phyloP scores from a whole-genome alignment of 495 filamentous ascomycete genomes.

The Lasiosphaeria miniovina region DNA sequence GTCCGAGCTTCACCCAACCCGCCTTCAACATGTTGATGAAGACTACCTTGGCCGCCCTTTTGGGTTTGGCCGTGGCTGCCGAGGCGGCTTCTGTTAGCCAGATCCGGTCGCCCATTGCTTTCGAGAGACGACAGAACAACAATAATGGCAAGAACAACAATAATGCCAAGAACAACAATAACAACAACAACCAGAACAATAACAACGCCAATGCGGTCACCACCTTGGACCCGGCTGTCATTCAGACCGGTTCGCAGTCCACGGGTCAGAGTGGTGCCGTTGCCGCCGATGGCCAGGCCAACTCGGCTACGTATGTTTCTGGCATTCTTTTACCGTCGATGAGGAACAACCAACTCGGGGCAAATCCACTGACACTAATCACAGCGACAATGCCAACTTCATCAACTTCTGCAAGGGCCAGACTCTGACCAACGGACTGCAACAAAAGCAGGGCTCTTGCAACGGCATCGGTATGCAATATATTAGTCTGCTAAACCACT shows the following conservation, averaged over 20 bases:
- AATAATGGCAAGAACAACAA: slow-evolving; percentile 17
- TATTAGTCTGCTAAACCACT: background rate
- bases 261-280: slow-evolving; percentile 30
- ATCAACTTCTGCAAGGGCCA: slow-evolving; percentile 68
- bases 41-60: slow-evolving; percentile 40
- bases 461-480: slow-evolving; percentile 64
- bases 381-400: slow-evolving; percentile 57
- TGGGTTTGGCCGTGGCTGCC: slow-evolving; percentile 39
- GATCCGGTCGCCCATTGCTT: slow-evolving; percentile 23
- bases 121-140: slow-evolving; percentile 23
- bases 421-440: slow-evolving; percentile 66
- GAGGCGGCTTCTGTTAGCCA: slow-evolving; percentile 40
- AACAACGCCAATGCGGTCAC: slow-evolving; percentile 23
- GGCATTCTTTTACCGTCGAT: background rate
- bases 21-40: slow-evolving; percentile 45
- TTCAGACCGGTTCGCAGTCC: slow-evolving; percentile 49
- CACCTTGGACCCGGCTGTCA: slow-evolving; percentile 41
- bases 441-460: slow-evolving; percentile 64
- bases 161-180: slow-evolving; percentile 20
- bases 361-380: background rate
- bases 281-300: slow-evolving; percentile 48
- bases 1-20: background rate
- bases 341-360: background rate
- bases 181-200: slow-evolving; percentile 20
- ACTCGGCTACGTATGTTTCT: slow-evolving; percentile 51